phyloP scores from a whole-genome alignment of 805 yeast genomes.

The Blastobotrys peoriensis region DNA sequence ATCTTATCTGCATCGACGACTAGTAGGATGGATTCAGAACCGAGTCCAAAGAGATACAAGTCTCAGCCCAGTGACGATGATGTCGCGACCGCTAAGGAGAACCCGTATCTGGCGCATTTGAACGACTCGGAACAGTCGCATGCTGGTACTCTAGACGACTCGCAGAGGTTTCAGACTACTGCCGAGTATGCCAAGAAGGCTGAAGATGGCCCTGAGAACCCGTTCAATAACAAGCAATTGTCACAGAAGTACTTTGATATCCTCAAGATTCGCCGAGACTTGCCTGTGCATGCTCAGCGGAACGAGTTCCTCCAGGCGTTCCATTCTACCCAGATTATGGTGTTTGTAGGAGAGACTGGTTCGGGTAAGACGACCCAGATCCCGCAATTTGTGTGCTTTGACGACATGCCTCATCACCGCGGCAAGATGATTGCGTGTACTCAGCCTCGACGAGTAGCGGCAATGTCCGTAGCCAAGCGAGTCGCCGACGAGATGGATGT shows the following conservation, averaged over 20 bases:
- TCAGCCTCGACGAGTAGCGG: slow-evolving; percentile 95
- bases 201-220: slow-evolving; percentile 52
- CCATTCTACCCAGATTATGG: slow-evolving; percentile 90
- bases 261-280: slow-evolving; percentile 67
- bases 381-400: slow-evolving; percentile 90
- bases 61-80: slow-evolving; percentile 4
- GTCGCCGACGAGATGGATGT: slow-evolving; percentile 98
- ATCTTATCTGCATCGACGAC: no score
- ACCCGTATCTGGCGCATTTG: slow-evolving; percentile 30
- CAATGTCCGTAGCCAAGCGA: slow-evolving; percentile 96
- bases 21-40: neutral
- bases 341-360: slow-evolving; percentile 98
- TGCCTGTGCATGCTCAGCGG: slow-evolving; percentile 93
- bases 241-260: slow-evolving; percentile 69
- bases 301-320: slow-evolving; percentile 79
- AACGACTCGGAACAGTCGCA: slow-evolving; percentile 14
- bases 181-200: slow-evolving; percentile 30
- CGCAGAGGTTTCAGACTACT: slow-evolving; percentile 28
- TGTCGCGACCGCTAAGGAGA: slow-evolving; percentile 7
- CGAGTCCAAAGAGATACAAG: slow-evolving; percentile 11
- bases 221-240: slow-evolving; percentile 68
- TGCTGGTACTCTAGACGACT: slow-evolving; percentile 2
- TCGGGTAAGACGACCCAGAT: slow-evolving; percentile 98
- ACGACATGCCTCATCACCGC: slow-evolving; percentile 82
- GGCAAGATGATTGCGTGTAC: slow-evolving; percentile 93